Evolutionary conservation across 169 alveolate species (phyloP), one percentile per base, ranked within the genome.

Genomic region (Eimeria acervulina): DNA sequence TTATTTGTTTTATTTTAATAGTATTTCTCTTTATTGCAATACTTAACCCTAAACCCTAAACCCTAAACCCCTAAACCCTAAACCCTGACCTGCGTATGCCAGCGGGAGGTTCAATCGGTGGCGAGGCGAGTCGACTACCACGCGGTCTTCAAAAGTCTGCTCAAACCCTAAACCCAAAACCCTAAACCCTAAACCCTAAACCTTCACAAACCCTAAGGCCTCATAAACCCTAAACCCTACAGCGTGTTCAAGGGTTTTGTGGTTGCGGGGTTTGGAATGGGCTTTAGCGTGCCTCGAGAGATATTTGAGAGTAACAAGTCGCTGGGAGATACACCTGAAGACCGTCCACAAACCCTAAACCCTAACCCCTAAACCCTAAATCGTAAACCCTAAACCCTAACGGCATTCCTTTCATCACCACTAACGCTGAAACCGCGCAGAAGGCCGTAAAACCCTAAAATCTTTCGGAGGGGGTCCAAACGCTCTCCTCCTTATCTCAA

Each of bases 111-210:
- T 88, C 68, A 88, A 42, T 38, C 51, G 33, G 66, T 88, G 42
- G 36, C n/a, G 51, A n/a, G 94, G 94, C 10, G 94, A 63, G 47
- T 61, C 51, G 33, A 88, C 85, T n/a, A 88, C 68, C 51, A 88
- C 31, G 31, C 94, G 94, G 51, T 63, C 94, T 28, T 63, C 68
- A n/a, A 88, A 17, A 15, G 84, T 66, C 84, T 88, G 85, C n/a
- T 36, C 68, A 88, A 66, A 88, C 36, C 76, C 83, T 47, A 81
- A 81, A 47, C 70, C 68, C 90, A 19, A 81, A 51, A 42, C 66
- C 61, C 87, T 76, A 76, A 76, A 76, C 87, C 87, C 87, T 76
- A 76, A 76, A 59, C 68, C 28, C 68, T 21, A 15, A 47, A 47
- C 55, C 55, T 12, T 47, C n/a, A n/a, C n/a, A 47, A 47, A 72